phyloP scores from a whole-genome alignment of 495 filamentous ascomycete genomes.

The Neurospora terricola region DNA sequence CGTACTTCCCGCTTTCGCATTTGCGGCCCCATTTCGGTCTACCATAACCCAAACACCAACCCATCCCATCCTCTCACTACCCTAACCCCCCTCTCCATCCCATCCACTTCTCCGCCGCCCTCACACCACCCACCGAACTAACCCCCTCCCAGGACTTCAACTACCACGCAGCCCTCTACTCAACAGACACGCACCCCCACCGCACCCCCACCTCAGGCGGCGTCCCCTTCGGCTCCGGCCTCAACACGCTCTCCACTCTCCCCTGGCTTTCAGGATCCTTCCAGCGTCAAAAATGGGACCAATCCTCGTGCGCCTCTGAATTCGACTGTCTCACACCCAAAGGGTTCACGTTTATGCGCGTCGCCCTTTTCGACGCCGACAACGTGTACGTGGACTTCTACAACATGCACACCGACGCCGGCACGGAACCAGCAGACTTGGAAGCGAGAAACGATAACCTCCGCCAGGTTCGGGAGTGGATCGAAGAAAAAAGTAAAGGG shows the following conservation, averaged over 20 bases:
- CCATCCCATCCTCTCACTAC: no score
- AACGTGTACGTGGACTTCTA: slow-evolving; percentile 50
- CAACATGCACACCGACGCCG: slow-evolving; percentile 55
- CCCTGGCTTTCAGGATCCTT: slow-evolving; percentile 38
- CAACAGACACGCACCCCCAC: slow-evolving; percentile 43
- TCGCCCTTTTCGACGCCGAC: no score
- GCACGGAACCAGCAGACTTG: slow-evolving; percentile 37
- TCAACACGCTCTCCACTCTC: slow-evolving; percentile 50
- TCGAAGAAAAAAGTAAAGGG: slow-evolving; percentile 39
- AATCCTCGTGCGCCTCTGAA: slow-evolving; percentile 42
- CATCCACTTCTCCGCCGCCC: neutral
- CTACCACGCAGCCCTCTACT: slow-evolving; percentile 51
- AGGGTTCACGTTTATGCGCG: slow-evolving; percentile 53
- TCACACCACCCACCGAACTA: neutral
- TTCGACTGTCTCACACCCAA: slow-evolving; percentile 55
- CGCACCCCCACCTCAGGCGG: slow-evolving; percentile 52
- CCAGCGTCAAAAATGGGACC: slow-evolving; percentile 45
- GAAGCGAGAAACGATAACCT: slow-evolving; percentile 44
- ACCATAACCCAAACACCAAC: no score
- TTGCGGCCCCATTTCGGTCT: neutral
- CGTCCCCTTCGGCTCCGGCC: slow-evolving; percentile 48
- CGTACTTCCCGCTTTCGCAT: neutral
- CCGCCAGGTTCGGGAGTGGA: slow-evolving; percentile 45
- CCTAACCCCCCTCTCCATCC: no score
- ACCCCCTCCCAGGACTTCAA: slow-evolving; percentile 45